Base-by-base conservation (phyloP, 2,329 filamentous ascomycete species). In the Arthrobotrys megalospora region DNA sequence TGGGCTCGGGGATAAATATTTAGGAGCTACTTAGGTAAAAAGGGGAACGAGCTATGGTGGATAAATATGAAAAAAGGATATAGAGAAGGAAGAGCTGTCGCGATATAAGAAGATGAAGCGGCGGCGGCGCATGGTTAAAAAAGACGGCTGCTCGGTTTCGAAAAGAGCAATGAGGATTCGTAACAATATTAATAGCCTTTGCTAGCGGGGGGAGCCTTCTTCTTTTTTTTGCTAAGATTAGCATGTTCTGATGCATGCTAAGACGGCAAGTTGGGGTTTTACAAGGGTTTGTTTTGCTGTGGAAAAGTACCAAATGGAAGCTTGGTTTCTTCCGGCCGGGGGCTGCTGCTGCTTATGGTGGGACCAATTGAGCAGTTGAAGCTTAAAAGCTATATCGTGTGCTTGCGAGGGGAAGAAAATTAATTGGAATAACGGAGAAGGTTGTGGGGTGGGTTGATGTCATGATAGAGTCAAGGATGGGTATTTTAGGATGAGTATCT, bases 111-210 rank as follows among this genome's bases (percentile, higher is more conserved):
- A 65, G 16, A 6, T 8, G 38, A 53, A 21, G 12, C 16, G 21
- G 21, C 53, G 41, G n/a, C 16, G 36, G 28, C 45, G 41, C 41
- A 69, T 21, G 34, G 6, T 41, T 48, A 53, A 67, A 36, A 53
- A 63, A 16, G 11, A 60, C 34, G 69, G 69, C 69, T 66, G 64
- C 47, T 11, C 19, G 32, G 21, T 55, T 67, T 60, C 16, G 16
- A 34, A 62, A 21, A 24, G 6, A 14, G 11, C 34, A 34, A 62
- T 41, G 36, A 62, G 16, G 32, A 8, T 45, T 45, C 41, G 41
- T 45, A 14, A 45, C 41, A 45, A 45, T 58, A 58, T 58, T 58
- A 58, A 58, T 58, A 58, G 52, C 52, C 12, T n/a, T 7, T 45
- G 41, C 41, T 45, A 45, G 41, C 41, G 12, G 12, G 41, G 3